Evolutionary conservation across 1,139 yeast genomes (phyloP).

Genomic region (Yamadazyma oceani): DNA sequence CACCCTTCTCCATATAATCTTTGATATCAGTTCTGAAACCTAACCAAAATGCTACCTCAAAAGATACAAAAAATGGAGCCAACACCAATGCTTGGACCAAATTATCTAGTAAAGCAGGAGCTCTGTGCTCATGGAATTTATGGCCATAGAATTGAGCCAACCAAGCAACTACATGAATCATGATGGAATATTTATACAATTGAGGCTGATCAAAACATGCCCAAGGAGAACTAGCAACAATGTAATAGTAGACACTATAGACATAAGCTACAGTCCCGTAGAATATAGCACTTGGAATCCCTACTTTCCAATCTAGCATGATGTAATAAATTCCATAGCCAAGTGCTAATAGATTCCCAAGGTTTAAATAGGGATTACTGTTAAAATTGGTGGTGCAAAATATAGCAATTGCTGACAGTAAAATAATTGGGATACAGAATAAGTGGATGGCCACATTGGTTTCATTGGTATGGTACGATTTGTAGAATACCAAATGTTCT

Average conservation of each 20-base stretch:
- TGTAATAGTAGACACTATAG: conserved; percentile 29
- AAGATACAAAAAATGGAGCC: conserved; percentile 88
- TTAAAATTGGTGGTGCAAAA: conserved; percentile 11
- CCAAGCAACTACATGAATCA: conserved; percentile 64
- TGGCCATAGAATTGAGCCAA: conserved; percentile 88
- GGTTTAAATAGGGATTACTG: conserved; percentile 37
- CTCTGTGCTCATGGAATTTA: conserved; percentile 73
- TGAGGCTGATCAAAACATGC: conserved; percentile 14
- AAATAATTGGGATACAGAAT: conserved; percentile 75
- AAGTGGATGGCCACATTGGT: conserved; percentile 77
- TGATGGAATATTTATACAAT: conserved; percentile 25
- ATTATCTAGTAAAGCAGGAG: conserved; percentile 87
- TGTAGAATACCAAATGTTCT: conserved; percentile 75
- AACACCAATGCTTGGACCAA: conserved; percentile 80
- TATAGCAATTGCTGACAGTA: conserved; percentile 50
- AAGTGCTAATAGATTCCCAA: conserved; percentile 34
- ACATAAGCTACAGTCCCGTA: conserved; percentile 27
- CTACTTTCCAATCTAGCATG: conserved; percentile 42
- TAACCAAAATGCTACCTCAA: conserved; percentile 67
- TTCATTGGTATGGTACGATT: conserved; percentile 73
- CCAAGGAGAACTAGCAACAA: conserved; percentile 24
- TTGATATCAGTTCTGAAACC: conserved; percentile 63
- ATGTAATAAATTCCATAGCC: conserved; percentile 44
- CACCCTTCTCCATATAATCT: conserved; percentile 52
- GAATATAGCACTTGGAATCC: conserved; percentile 34